phyloP scores from a whole-genome alignment of 129 eudicot species.

The Glebionis coronaria region DNA sequence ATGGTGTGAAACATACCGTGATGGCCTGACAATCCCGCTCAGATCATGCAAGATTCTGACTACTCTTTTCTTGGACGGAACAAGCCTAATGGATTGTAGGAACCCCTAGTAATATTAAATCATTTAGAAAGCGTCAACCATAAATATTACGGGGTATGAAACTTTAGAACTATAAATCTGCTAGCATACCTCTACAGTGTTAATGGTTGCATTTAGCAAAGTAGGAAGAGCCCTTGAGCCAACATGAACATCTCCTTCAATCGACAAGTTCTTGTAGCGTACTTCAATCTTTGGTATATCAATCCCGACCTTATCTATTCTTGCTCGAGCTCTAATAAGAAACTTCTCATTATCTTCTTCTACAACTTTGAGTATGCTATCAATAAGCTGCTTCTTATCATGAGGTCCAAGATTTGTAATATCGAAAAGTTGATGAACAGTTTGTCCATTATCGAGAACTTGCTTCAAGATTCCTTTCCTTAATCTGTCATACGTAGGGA shows the following conservation, averaged over 20 bases:
- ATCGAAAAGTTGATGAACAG: conserved; percentile 12
- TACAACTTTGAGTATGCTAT: conserved; percentile 14
- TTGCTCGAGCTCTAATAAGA: conserved; percentile 12
- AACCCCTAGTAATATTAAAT: not conserved
- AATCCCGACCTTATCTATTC: conserved; percentile 13
- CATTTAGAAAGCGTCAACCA: conserved; percentile 3
- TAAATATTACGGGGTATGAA: not conserved
- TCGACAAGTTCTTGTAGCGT: conserved; percentile 11
- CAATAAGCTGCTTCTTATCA: conserved; percentile 15
- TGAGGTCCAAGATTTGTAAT: conserved; percentile 11
- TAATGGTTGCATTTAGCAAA: conserved; percentile 6
- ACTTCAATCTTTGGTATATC: conserved; percentile 19
- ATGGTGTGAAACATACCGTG: conserved; percentile 5
- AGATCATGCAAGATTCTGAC: conserved; percentile 16
- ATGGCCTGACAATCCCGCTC: conserved; percentile 19
- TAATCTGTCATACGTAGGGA: conserved; percentile 12
- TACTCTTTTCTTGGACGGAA: conserved; percentile 16
- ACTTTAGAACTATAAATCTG: not conserved
- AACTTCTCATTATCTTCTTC: conserved; percentile 18
- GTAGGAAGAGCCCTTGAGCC: conserved; percentile 20
- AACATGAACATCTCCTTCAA: conserved; percentile 19
- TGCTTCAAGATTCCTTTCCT: conserved; percentile 6
- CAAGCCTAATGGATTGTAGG: conserved; percentile 11
- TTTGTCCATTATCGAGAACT: conserved; percentile 3
- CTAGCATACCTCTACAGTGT: conserved; percentile 14